These are phyloP conservation scores for Leishmania tarentolae DNA, from an alignment of 208 protist species.

Conservation along the genomic window DNA sequence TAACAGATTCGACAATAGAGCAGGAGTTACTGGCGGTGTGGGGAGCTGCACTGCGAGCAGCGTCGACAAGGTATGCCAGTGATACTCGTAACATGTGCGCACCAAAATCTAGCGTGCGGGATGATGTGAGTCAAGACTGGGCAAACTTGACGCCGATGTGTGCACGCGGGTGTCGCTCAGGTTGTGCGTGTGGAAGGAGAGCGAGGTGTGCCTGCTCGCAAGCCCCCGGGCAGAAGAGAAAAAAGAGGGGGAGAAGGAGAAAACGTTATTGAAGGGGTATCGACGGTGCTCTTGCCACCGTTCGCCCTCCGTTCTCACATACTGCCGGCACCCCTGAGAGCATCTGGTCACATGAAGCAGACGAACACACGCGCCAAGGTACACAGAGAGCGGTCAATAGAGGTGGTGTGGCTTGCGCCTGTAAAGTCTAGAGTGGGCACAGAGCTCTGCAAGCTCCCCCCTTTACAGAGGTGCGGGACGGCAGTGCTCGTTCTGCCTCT, in stretches of 20 bases:
- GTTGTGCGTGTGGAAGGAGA: not conserved
- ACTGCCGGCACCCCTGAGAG: not conserved
- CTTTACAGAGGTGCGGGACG: not conserved
- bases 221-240: not conserved
- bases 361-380: not conserved
- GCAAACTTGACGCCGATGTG: not conserved
- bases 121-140: not conserved
- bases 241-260: not conserved
- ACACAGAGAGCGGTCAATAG: too few relatives aligned
- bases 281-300: not conserved
- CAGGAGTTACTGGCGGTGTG: not conserved
- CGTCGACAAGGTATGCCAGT: not conserved
- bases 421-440: not conserved
- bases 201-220: not conserved
- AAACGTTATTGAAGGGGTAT: not conserved
- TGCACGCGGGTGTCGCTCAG: not conserved
- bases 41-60: not conserved
- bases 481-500: not conserved
- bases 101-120: not conserved
- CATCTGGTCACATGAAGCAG: not conserved
- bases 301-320: not conserved
- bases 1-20: conserved; percentile 16
- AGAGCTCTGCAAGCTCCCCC: not conserved
- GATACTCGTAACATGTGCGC: conserved; percentile 5
- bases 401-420: not conserved